Evolutionary conservation across 2,329 filamentous ascomycete genomes (phyloP), one percentile per base, ranked within the genome.

Genomic region (Penicillium sp.): DNA sequence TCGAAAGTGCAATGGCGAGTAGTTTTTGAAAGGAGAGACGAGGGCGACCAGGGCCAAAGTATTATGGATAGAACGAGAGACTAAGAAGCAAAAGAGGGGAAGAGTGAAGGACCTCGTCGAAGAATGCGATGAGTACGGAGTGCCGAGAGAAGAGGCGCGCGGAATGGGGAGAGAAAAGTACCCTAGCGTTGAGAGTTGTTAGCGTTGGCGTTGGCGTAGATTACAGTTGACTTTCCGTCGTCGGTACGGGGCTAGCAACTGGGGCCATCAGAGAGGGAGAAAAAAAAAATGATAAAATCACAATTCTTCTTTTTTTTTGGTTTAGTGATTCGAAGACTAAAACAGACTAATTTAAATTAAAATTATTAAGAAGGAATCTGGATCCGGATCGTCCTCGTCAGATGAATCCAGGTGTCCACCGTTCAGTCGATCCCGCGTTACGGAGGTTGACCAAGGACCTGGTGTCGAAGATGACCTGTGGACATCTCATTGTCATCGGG

Each of bases 331-430:
- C 19, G 28, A 26, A 43, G 16, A 42, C 35, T 55, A 55, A 55
- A 55, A 55, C 38, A 55, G 42, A 55, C 52, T 37, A 61, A 55
- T 30, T 43, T 22, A 33, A 58, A 28, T 28, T 51, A 54, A 54
- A 56, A 57, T 54, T 56, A 51, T 52, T 55, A 55, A 61, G 52
- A 54, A 58, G 54, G 66, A 68, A 68, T 65, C 63, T 62, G 61
- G 61, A 63, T 63, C 60, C 62, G 58, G 66, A 67, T 69, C 65
- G 64, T 60, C 67, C 57, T 59, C 52, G 53, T 52, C 10, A 8
- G 30, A 2, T 33, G 11, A 33, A 33, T 33, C 55, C 42, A 42
- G 45, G 59, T 61, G 65, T 57, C 64, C 60, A 64, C 65, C 60
- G 42, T 59, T 62, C 64, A 58, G 58, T 57, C 58, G 64, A 64